These are phyloP conservation scores for Claviceps humidiphila DNA, from an alignment of 2,329 filamentous ascomycete species.

Conservation along the genomic window DNA sequence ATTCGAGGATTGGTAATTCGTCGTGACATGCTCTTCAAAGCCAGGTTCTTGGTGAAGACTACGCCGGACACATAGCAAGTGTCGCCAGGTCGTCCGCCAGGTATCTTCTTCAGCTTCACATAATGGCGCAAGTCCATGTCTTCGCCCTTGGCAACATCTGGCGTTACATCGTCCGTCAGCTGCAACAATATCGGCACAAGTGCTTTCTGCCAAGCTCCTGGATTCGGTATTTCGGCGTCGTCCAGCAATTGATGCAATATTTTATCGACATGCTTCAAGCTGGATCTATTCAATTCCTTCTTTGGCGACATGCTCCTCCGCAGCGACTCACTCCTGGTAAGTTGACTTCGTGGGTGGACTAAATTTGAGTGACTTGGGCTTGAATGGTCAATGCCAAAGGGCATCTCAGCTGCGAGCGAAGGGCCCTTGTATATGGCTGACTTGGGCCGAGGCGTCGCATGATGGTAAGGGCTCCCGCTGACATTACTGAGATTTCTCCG, in stretches of 20 bases:
- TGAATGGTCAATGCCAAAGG: slow-evolving; percentile 33
- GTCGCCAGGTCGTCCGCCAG: slow-evolving; percentile 77
- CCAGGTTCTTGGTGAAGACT: slow-evolving; percentile 94
- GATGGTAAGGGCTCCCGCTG: slow-evolving; percentile 54
- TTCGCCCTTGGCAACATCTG: slow-evolving; percentile 79
- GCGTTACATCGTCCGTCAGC: slow-evolving; percentile 88
- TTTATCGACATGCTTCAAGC: slow-evolving; percentile 75
- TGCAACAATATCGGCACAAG: slow-evolving; percentile 80
- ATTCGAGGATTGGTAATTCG: slow-evolving; percentile 75
- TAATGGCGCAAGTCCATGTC: slow-evolving; percentile 97
- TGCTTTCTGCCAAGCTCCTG: slow-evolving; percentile 74
- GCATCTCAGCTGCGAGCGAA: slow-evolving; percentile 36
- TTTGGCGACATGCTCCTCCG: slow-evolving; percentile 59
- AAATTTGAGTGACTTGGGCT: slow-evolving; percentile 13
- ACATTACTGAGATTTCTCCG: slow-evolving; percentile 75
- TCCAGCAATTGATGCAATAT: slow-evolving; percentile 72
- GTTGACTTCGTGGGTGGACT: slow-evolving; percentile 28
- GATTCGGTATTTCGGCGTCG: slow-evolving; percentile 61
- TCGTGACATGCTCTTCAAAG: slow-evolving; percentile 89
- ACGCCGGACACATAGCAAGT: slow-evolving; percentile 95
- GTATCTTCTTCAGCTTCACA: slow-evolving; percentile 93
- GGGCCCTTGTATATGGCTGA: slow-evolving; percentile 43
- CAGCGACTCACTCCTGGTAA: slow-evolving; percentile 74
- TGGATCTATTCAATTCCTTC: slow-evolving; percentile 78
- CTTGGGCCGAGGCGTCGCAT: slow-evolving; percentile 59